These are phyloP conservation scores for Elsinoe australis DNA, from an alignment of 2,329 filamentous ascomycete species.

Conservation along the genomic window DNA sequence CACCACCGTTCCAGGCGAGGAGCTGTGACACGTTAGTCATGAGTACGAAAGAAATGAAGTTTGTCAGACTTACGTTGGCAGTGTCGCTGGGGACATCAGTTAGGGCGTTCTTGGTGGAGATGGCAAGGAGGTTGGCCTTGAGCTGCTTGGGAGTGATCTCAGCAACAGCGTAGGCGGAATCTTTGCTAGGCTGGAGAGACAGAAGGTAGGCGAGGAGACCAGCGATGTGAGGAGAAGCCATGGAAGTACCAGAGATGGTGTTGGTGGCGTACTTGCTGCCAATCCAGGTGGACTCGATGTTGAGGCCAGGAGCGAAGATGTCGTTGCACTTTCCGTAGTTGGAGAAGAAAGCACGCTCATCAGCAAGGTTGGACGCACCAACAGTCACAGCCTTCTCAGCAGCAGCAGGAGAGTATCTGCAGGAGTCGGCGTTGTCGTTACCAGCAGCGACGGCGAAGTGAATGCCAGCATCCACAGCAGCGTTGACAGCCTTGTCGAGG, in stretches of 20 bases:
- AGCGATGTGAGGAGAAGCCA: slow-evolving; percentile 95
- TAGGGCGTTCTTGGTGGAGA: slow-evolving; percentile 72
- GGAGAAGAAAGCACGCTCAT: slow-evolving; percentile 99
- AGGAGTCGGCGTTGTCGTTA: slow-evolving; percentile 98
- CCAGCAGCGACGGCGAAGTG: slow-evolving; percentile 98
- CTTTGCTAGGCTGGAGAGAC: slow-evolving; percentile 81
- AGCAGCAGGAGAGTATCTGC: slow-evolving; percentile 97
- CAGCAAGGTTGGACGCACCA: slow-evolving; percentile 84
- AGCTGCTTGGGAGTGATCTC: slow-evolving; percentile 88
- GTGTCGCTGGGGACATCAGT: slow-evolving; percentile 78
- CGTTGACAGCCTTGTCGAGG: slow-evolving; percentile 87
- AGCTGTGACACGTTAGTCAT: slow-evolving; percentile 42
- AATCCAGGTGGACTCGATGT: slow-evolving; percentile 97
- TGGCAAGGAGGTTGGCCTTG: slow-evolving; percentile 76
- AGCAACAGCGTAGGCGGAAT: slow-evolving; percentile 86
- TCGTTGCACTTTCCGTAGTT: slow-evolving; percentile 99
- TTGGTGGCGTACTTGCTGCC: slow-evolving; percentile 93
- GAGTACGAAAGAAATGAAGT: background rate
- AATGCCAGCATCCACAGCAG: slow-evolving; percentile 81
- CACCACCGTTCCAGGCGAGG: slow-evolving; percentile 98
- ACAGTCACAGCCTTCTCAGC: slow-evolving; percentile 90
- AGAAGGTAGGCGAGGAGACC: slow-evolving; percentile 97
- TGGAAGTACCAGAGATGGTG: slow-evolving; percentile 98
- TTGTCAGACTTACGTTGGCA: slow-evolving; percentile 56
- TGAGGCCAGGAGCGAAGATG: slow-evolving; percentile 95